A percentile compares a stretch with the other conserved stretches of the same genome.
Evolutionary conservation across 768 basidiomycete genomes (phyloP).

Genomic region (Infundibulicybe gibba): DNA sequence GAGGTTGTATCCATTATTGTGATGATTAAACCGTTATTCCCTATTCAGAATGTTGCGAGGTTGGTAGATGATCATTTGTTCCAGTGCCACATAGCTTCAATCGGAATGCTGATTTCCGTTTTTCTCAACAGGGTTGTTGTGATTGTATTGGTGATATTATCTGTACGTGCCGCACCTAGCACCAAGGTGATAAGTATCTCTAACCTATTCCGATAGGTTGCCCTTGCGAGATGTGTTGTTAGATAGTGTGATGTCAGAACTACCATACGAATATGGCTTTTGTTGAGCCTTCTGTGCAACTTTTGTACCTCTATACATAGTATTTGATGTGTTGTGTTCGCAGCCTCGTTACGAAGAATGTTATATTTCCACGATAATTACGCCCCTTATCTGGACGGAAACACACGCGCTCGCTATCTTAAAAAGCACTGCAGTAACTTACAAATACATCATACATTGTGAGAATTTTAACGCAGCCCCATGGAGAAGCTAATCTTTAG

Average conservation of each 20-base stretch:
- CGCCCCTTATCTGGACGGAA: too few relatives aligned
- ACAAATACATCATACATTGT: background rate
- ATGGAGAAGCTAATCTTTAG: slow-evolving; percentile 14
- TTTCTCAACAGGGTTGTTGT: slow-evolving; percentile 35
- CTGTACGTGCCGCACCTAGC: slow-evolving; percentile 28
- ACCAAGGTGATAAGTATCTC: slow-evolving; percentile 1
- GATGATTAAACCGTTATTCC: background rate
- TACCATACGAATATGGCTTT: too few relatives aligned
- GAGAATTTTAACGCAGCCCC: background rate
- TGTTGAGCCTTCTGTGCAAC: too few relatives aligned
- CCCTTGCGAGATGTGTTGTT: slow-evolving; percentile 58
- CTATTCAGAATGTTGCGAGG: slow-evolving; percentile 46
- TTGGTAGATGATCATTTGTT: slow-evolving; percentile 11
- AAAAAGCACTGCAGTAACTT: slow-evolving; percentile 1
- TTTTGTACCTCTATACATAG: too few relatives aligned
- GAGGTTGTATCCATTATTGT: background rate
- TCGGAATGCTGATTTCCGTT: slow-evolving; percentile 2
- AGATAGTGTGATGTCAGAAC: slow-evolving; percentile 1
- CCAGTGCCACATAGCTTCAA: background rate
- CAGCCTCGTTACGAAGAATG: too few relatives aligned
- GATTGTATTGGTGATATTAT: slow-evolving; percentile 49
- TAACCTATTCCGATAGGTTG: slow-evolving; percentile 31
- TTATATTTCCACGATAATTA: too few relatives aligned
- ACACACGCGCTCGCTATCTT: background rate
- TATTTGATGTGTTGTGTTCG: too few relatives aligned